These are phyloP conservation scores for Yamadazyma spencermartinsiae DNA, from an alignment of 1,139 yeast species.

Conservation along the genomic window DNA sequence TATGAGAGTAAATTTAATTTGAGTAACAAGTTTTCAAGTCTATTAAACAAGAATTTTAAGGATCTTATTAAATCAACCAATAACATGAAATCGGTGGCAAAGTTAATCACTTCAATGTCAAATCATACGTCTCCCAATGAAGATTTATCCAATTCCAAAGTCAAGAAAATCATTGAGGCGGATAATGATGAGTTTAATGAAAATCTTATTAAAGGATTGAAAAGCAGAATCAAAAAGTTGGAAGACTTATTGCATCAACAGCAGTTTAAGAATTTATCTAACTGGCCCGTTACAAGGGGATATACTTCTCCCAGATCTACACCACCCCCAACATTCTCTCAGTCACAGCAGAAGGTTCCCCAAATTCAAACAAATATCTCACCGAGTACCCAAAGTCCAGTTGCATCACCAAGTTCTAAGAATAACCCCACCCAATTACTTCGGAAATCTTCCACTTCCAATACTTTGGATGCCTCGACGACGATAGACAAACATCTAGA, in stretches of 20 bases:
- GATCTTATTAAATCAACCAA: slow-evolving; percentile 45
- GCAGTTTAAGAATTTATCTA: slow-evolving; percentile 56
- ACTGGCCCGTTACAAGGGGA: slow-evolving; percentile 50
- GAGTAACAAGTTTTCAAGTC: slow-evolving; percentile 30
- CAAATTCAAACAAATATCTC: not conserved
- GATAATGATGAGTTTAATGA: slow-evolving; percentile 33
- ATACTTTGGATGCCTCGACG: slow-evolving; percentile 34
- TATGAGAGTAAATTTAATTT: slow-evolving; percentile 18
- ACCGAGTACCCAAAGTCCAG: slow-evolving; percentile 1
- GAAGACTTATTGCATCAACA: slow-evolving; percentile 69
- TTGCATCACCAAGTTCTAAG: slow-evolving; percentile 5
- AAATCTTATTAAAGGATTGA: slow-evolving; percentile 53
- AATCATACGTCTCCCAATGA: slow-evolving; percentile 28
- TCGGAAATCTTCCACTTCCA: slow-evolving; percentile 11
- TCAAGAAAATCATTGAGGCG: slow-evolving; percentile 19
- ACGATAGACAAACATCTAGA: slow-evolving; percentile 47
- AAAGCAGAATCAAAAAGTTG: slow-evolving; percentile 58
- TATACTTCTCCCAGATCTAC: slow-evolving; percentile 5
- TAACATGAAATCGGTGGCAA: slow-evolving; percentile 40
- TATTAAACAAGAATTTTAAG: slow-evolving; percentile 48
- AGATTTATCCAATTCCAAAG: slow-evolving; percentile 16
- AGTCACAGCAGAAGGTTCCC: slow-evolving; percentile 2
- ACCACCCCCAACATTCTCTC: slow-evolving; percentile 9
- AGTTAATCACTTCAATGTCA: slow-evolving; percentile 34
- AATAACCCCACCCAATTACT: slow-evolving; percentile 16